Base-by-base conservation (phyloP, 305 asterid species). In the Fraxinus sp. region DNA sequence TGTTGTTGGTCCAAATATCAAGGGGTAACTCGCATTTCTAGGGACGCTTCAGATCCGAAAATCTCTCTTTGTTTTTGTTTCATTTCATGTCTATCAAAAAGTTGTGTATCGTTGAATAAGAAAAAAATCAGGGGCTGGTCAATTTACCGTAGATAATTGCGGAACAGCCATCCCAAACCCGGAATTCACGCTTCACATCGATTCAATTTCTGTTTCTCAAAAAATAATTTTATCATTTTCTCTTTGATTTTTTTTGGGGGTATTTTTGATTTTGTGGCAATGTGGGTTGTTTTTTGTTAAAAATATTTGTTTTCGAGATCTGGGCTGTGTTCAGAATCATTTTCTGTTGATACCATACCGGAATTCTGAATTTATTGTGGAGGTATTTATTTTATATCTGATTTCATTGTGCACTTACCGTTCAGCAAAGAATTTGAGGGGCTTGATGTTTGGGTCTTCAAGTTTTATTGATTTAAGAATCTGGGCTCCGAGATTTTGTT, bases 1-100 rank as follows among this genome's bases (percentile, higher is more conserved):
- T 70, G 9, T 35, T 66, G 33, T 73, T 64, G 72, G 79, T 37
- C 78, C 24, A 59, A 35, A 46, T 20, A 59, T 68, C 77, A 59
- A 81, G 26, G 55, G 84, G 88, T 83, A 68, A 70, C 78, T 84
- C 87, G 87, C 87, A 83, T 83, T 87, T 62, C 30, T 70, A 57
- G 89, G 87, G 32, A 71, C 70, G 83, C 35, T 73, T 78, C 85
- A 90, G 95, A 91, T 90, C 94, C 94, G 91, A 86, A 85, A 85
- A 75, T 86, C 33, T 84, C 91, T 91, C 91, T 73, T 76, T 77
- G 57, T 66, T 32, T 39, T 28, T 24, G 46, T 70, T 28, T 20
- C 26, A 36, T 71, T 79, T n/a, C 46, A 36, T 66, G 75, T 41
- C 3, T 83, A 55, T 78, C 35, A 75, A 79, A 74, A 30, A 28